phyloP scores from a whole-genome alignment of 768 basidiomycete genomes.

The Mycena kentingensis region DNA sequence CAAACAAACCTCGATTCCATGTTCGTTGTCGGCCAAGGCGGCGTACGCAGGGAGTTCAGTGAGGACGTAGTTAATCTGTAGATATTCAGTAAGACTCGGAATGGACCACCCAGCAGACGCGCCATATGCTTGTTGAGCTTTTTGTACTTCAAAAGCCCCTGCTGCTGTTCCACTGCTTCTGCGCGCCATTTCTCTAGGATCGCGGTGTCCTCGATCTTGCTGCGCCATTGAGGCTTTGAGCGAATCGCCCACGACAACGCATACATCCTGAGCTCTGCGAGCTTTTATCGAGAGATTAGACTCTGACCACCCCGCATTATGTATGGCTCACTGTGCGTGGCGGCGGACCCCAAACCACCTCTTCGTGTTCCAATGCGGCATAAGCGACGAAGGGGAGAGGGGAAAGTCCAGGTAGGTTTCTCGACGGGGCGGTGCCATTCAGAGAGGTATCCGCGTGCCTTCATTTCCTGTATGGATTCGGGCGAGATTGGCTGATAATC shows the following conservation, averaged over 20 bases:
- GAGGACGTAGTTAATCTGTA: slow-evolving; percentile 24
- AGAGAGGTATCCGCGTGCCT: too few relatives aligned
- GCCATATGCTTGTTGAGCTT: slow-evolving; percentile 15
- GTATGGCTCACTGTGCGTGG: slow-evolving; percentile 7
- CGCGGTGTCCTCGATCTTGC: slow-evolving; percentile 10
- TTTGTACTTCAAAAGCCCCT: background rate
- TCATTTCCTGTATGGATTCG: too few relatives aligned
- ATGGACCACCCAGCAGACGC: background rate
- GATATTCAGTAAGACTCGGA: background rate
- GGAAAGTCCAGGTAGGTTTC: slow-evolving; percentile 12
- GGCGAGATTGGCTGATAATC: too few relatives aligned
- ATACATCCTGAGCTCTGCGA: slow-evolving; percentile 23
- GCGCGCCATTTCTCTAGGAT: slow-evolving; percentile 21
- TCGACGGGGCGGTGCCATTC: too few relatives aligned
- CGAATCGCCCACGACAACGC: slow-evolving; percentile 19
- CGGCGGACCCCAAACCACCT: slow-evolving; percentile 7
- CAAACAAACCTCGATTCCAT: slow-evolving; percentile 17
- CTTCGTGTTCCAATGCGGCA: background rate
- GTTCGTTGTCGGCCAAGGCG: slow-evolving; percentile 12
- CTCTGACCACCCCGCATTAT: background rate
- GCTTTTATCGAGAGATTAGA: background rate
- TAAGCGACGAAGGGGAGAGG: slow-evolving; percentile 4
- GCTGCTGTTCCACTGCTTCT: slow-evolving; percentile 17
- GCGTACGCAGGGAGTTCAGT: slow-evolving; percentile 22
- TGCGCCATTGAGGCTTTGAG: slow-evolving; percentile 20